These are phyloP conservation scores for Phytophthora fragariae DNA, from an alignment of 352 stramenopile species.

Conservation along the genomic window DNA sequence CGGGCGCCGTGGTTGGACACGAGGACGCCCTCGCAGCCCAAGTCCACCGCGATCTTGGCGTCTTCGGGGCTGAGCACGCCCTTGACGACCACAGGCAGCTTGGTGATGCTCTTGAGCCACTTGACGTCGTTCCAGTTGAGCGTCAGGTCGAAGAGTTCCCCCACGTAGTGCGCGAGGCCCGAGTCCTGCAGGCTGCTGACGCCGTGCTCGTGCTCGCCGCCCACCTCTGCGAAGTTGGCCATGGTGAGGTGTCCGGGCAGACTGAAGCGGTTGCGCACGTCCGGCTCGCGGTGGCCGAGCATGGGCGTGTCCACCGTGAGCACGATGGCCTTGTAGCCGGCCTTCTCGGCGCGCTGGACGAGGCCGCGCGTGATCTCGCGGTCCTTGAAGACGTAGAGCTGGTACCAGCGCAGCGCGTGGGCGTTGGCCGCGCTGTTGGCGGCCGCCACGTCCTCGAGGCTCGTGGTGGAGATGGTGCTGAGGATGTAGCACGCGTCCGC, in stretches of 20 bases:
- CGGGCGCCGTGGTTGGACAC: constrained; percentile 95
- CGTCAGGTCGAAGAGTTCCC: constrained; percentile 94
- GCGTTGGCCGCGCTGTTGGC: constrained; percentile 70
- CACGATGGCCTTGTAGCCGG: constrained; percentile 95
- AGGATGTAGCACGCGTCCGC: constrained; percentile 93
- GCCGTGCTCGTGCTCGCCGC: constrained; percentile 69
- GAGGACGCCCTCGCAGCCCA: constrained; percentile 92
- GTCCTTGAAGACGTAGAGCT: constrained; percentile 97
- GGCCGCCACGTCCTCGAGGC: constrained; percentile 57
- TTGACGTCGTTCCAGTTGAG: constrained; percentile 95
- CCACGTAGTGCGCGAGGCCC: constrained; percentile 49
- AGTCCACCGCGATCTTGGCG: constrained; percentile 88
- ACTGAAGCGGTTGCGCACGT: constrained; percentile 95
- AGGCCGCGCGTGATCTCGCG: constrained; percentile 93
- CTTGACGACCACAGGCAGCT: constrained; percentile 94
- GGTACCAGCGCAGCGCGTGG: constrained; percentile 92
- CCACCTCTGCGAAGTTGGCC: constrained; percentile 52
- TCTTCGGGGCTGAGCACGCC: constrained; percentile 94
- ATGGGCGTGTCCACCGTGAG: constrained; percentile 97
- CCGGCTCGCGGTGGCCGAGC: constrained; percentile 95
- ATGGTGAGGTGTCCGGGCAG: constrained; percentile 77
- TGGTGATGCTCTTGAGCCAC: constrained; percentile 93
- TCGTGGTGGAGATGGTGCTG: constrained; percentile 81
- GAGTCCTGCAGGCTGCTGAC: constrained; percentile 49
- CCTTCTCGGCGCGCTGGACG: constrained; percentile 89